Base-by-base conservation (phyloP, 768 basidiomycete species). In the Tulasnella sp. region DNA sequence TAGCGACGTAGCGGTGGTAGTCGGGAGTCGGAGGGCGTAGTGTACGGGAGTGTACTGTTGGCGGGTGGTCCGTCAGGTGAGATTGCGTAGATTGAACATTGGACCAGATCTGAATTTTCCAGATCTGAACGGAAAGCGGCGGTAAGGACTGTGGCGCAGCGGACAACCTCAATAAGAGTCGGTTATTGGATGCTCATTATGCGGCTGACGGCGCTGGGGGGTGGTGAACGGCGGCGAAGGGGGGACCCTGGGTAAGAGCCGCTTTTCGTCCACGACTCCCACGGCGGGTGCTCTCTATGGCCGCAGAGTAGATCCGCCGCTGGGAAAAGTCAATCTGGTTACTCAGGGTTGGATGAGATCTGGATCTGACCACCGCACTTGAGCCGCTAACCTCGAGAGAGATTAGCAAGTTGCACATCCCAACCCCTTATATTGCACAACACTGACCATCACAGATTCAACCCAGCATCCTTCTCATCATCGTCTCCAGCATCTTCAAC, bases 331-430 rank as follows among this genome's bases (percentile, higher is more conserved):
- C 71, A 72, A 72, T 72, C 71, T 72, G 71, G 71, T 0, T 37
- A 0, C n/a, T 15, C 55, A 67, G 71, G n/a, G 44, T 26, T 26
- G 70, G 70, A 71, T 72, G 37, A 46, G 71, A 72, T 72, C 71
- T 72, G 71, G 71, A 72, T 72, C 71, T 72, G 39, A 42, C 39
- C 71, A 72, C 71, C 71, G 71, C 71, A 72, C 71, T 72, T 72
- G 71, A 29, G 71, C 71, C 71, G 71, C 61, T 67, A 67, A 67
- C 61, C 61, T 67, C 61, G 61, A 67, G 71, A 40, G 71, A 72
- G 71, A 42, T 72, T 72, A 40, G 71, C 71, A 72, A 72, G 71
- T 72, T 72, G 44, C 71, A 72, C 71, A 72, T 72, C 71, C 39
- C 71, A 46, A 40, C 71, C 39, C 71, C 71, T 72, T 46, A 46